Base-by-base conservation (phyloP, 768 basidiomycete species). In the Obba rivulosa region DNA sequence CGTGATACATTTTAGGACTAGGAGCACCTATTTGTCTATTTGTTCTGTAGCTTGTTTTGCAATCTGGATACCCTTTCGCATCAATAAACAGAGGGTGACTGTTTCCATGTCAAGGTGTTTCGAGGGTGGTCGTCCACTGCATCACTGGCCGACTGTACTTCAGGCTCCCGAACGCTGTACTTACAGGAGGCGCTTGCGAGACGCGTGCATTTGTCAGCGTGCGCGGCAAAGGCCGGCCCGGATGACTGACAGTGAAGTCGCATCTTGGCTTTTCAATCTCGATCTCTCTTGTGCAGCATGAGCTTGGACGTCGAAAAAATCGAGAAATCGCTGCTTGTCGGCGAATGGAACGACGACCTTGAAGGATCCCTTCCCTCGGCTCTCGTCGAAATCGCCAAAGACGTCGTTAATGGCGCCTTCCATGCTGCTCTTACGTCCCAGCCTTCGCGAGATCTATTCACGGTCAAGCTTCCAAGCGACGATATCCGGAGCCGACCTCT, bases 341-440 rank as follows among this genome's bases (percentile, higher is more conserved):
- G 82, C 1, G 60, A 57, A 36, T 77, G 75, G 75, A 34, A 53
- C 17, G 55, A 57, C 24, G 23, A 57, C 10, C 52, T 54, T 7
- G 43, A 53, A 41, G 47, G 37, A 14, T 41, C 42, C 3, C 21
- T 31, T 2, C 42, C 57, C 16, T 50, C 56, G 9, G 43, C 51
- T 41, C 44, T 68, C 43, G 45, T 62, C 10, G 64, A 68, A 46
- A 69, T 81, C 34, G 80, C 78, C 28, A 76, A 78, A 62, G 67
- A 74, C 20, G 80, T 79, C 50, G 67, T 83, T 34, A 71, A 79
- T 46, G 83, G 84, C 53, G 70, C 74, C 41, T 83, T 87, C 67
- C 71, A 71, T 41, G 64, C 70, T 20, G 79, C 68, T 46, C 62
- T 80, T 13, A 61, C 62, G 22, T 72, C 72, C 20, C 48, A 62